These are phyloP conservation scores for Umbelopsis sp. DNA, from an alignment of 192 early-diverging fungal species.

Conservation along the genomic window DNA sequence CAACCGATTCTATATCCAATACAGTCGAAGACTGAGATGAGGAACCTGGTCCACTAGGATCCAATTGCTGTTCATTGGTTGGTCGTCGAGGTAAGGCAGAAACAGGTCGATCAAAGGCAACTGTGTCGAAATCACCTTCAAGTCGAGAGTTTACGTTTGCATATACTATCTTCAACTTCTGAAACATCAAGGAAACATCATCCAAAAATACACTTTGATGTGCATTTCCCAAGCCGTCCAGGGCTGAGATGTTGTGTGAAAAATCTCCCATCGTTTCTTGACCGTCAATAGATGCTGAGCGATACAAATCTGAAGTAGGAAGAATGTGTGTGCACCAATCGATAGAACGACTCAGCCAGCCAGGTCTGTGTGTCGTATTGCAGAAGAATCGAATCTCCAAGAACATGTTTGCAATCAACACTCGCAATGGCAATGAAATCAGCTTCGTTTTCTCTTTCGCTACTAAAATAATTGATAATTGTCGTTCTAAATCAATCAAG, in stretches of 20 bases:
- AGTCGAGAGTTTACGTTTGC: background rate
- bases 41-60: background rate
- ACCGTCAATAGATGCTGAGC: conserved; percentile 13
- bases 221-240: background rate
- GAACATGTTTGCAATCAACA: conserved; percentile 51
- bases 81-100: background rate
- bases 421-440: conserved; percentile 50
- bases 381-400: conserved; percentile 58
- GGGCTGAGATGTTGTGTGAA: background rate
- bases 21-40: background rate
- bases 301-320: conserved; percentile 7
- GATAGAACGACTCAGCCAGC: conserved; percentile 52
- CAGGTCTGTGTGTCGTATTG: conserved; percentile 54
- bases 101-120: conserved; percentile 9
- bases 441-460: conserved; percentile 50
- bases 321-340: conserved; percentile 48
- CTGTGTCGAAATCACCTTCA: background rate
- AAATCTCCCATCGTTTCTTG: conserved; percentile 19
- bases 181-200: conserved; percentile 46
- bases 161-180: conserved; percentile 33
- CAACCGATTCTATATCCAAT: background rate
- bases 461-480: conserved; percentile 47
- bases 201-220: conserved; percentile 32
- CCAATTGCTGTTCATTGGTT: background rate
- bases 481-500: conserved; percentile 54